Evolutionary conservation across 495 filamentous ascomycete genomes (phyloP), one percentile per base, ranked within the genome.

Genomic region (Penicillium odoratum): DNA sequence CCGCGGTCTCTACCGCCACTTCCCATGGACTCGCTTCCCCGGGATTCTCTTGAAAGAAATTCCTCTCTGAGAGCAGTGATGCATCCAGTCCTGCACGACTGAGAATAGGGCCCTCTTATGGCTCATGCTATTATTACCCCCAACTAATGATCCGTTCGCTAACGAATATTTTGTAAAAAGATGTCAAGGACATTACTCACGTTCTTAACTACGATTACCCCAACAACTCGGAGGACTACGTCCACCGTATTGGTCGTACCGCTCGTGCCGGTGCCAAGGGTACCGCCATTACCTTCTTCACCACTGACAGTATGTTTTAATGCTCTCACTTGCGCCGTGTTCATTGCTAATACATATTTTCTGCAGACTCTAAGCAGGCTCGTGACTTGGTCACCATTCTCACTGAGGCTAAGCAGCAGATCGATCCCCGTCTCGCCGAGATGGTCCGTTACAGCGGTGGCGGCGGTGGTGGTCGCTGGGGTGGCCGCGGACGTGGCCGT

Each of bases 201-300:
- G 94, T 98, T 80, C 83, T 98, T 79, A 98, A 98, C 88, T 98
- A 97, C 89, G 94, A 98, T 77, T 97, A 97, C 74, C 94, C 94
- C 72, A 97, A 98, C 83, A 98, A 98, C 82, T 98, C 94, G 76
- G 93, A 98, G 76, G 93, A 97, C 69, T 98, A 98, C 63, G 92
- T 98, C 59, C 94, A 98, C 70, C 90, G 94, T 61, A 98, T 98
- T 74, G 94, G 89, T 63, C 86, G 92, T 72, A 98, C 93, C 36
- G 93, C 92, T 60, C 87, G 93, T 72, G 94, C 94, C 48, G 94
- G 94, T 63, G 90, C 91, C 64, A 86, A 85, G 51, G 93, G 93
- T 62, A 85, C 89, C 57, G 93, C 93, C 57, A 91, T 96, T 66
- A 97, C 94, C 15, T 81, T 97, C 53, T 97, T 98, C 72, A 98